phyloP scores from a whole-genome alignment of 805 yeast genomes.

The Saccharomycopsis sp. region DNA sequence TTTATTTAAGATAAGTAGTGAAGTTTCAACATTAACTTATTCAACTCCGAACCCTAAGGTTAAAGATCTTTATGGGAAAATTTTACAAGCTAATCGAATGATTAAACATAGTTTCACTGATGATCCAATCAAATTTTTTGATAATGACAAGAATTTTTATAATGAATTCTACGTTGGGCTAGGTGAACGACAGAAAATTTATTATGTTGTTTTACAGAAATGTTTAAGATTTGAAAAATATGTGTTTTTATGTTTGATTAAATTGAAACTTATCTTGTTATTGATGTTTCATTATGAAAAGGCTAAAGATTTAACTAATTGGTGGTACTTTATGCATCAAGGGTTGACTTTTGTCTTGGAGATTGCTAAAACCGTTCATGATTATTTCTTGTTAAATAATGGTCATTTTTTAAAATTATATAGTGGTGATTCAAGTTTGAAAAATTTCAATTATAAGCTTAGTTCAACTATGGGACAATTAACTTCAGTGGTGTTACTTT shows the following conservation, averaged over 20 bases:
- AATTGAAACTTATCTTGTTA: constrained; percentile 1
- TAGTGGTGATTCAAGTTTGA: constrained; percentile 1
- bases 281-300: constrained; percentile 9
- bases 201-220: constrained; percentile 9
- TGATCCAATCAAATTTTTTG: neutral
- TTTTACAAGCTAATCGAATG: neutral
- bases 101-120: neutral
- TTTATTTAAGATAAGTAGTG: neutral
- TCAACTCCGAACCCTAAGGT: neutral
- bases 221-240: constrained; percentile 4
- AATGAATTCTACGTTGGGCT: too few relatives aligned
- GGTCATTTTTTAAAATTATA: constrained; percentile 3
- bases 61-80: neutral
- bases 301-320: neutral
- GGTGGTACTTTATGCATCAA: neutral
- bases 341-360: neutral
- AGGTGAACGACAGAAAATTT: too few relatives aligned
- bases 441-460: constrained; percentile 6
- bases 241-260: neutral
- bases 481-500: neutral
- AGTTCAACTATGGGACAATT: neutral
- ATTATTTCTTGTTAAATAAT: constrained; percentile 1
- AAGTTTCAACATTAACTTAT: neutral
- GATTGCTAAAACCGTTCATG: neutral
- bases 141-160: neutral